These are phyloP conservation scores for Apophysomyces variabilis DNA, from an alignment of 371 early-diverging fungal genomes.

Conservation along the genomic window DNA sequence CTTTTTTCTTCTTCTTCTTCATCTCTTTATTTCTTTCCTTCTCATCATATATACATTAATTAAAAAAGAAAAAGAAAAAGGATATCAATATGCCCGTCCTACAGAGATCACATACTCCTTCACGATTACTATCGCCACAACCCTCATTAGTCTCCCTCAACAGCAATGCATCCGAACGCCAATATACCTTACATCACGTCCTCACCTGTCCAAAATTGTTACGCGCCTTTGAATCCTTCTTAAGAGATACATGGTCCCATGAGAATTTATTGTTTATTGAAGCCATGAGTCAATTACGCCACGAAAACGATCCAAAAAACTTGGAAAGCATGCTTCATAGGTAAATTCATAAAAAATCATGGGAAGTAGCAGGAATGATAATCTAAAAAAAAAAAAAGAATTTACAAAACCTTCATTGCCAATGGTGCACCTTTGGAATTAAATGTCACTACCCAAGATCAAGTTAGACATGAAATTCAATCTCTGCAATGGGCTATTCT, in stretches of 20 bases:
- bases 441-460: constrained; percentile 30
- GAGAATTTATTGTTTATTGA: constrained; percentile 51
- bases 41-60: background rate
- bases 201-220: constrained; percentile 37
- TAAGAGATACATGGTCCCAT: constrained; percentile 28
- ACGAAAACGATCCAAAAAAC: constrained; percentile 28
- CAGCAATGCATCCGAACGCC: constrained; percentile 11
- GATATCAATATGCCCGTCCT: background rate
- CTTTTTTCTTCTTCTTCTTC: background rate
- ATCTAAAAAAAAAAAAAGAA: constrained; percentile 26
- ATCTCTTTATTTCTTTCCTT: background rate
- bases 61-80: background rate
- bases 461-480: constrained; percentile 26
- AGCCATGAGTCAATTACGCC: constrained; percentile 41
- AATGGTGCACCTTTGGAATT: constrained; percentile 33
- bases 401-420: constrained; percentile 44
- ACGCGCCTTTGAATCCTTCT: constrained; percentile 35
- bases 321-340: constrained; percentile 33
- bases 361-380: background rate
- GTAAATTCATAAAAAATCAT: constrained; percentile 22
- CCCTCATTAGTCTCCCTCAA: constrained; percentile 3
- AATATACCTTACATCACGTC: constrained; percentile 26
- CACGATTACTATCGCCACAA: constrained; percentile 4
- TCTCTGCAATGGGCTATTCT: constrained; percentile 38
- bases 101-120: constrained; percentile 6